These are phyloP conservation scores for Pleoardoris graminearum DNA, from an alignment of 2,329 filamentous ascomycete species.

Conservation along the genomic window DNA sequence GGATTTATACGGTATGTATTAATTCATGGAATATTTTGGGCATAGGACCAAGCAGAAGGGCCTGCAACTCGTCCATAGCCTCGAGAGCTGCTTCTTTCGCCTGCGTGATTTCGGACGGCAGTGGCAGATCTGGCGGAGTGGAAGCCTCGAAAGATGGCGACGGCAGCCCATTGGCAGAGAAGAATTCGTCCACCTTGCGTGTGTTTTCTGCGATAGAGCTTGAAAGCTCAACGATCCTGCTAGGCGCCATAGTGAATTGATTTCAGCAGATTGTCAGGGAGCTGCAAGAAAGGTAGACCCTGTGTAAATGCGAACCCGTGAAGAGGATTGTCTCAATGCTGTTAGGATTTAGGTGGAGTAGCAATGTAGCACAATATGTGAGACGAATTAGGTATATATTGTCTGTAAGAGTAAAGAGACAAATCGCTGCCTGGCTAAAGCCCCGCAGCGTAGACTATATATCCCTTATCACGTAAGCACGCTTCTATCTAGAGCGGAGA, in stretches of 20 bases:
- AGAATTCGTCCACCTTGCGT: background rate
- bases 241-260: background rate
- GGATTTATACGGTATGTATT: background rate
- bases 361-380: no score
- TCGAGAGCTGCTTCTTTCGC: slow-evolving; percentile 2
- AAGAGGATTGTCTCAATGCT: no score
- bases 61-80: slow-evolving; percentile 3
- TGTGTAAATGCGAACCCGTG: no score
- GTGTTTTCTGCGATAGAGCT: background rate
- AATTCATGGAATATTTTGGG: slow-evolving; percentile 1
- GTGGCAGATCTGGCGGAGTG: background rate
- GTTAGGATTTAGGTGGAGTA: no score
- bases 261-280: no score
- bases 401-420: no score
- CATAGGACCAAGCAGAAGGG: background rate
- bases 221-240: slow-evolving; percentile 1
- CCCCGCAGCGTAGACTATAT: no score
- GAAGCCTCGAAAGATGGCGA: slow-evolving; percentile 1
- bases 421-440: no score
- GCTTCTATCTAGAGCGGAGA: no score
- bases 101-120: background rate
- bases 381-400: no score
- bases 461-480: no score
- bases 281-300: no score
- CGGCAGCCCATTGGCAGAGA: background rate